Evolutionary conservation across 2,329 filamentous ascomycete species (phyloP), one percentile per base, ranked within the genome.

Genomic region (Stenocarpella maydis): DNA sequence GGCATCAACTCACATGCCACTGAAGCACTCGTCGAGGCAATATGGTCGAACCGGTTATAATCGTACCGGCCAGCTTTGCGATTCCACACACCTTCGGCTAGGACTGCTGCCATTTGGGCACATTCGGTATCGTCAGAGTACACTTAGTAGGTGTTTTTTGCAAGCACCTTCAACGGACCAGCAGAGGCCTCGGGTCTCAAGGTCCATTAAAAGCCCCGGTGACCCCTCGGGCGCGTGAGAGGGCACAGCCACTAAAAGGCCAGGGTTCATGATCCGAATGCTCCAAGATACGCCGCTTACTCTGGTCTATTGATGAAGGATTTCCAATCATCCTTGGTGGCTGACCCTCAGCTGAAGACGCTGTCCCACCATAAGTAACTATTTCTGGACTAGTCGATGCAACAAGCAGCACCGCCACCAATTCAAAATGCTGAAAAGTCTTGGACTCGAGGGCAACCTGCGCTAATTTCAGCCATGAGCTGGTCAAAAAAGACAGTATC

Each of bases 21-120:
- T 6, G 55, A 60, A 31, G 39, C 24, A 28, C 58, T 63, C 4
- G 58, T 63, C 0, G 43, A 49, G 4, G 41, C 26, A 12, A 49
- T 37, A 8, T 63, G 58, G 9, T 63, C 58, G 58, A 63, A 63
- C 7, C 58, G 43, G 12, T 45, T 63, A 6, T 47, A 63, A 9
- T 63, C 58, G 15, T 63, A 63, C 3, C 58, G 41, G 9, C 58
- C 58, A 17, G 58, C 58, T 21, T 63, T 63, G n/a, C 58, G 58
- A 1, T 63, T 34, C 58, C 58, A 63, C 7, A 47, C 14, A 28
- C 55, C 55, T 31, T 17, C 39, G 14, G 39, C 55, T 24, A 60
- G 26, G 43, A 60, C 26, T 60, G 39, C 55, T 31, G 55, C 24
- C 55, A 60, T 60, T 19, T 60, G 39, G 26, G 10, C 24, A 31